phyloP scores from a whole-genome alignment of 306 rosid genomes.

The Ochetophila trinervis region DNA sequence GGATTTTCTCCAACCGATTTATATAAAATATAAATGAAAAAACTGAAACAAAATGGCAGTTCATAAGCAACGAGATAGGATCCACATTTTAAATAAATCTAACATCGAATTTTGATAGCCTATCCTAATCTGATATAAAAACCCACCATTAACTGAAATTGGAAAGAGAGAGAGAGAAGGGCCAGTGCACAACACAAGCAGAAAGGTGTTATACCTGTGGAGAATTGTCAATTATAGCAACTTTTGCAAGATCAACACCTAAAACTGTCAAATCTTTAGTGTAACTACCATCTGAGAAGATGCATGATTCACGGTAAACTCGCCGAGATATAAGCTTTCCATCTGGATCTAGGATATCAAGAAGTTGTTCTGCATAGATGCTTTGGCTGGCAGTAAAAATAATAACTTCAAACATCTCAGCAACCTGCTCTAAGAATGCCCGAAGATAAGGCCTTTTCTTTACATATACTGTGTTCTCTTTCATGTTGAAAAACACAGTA shows the following conservation, averaged over 20 bases:
- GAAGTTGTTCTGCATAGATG: slow-evolving; percentile 86
- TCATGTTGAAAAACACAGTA: slow-evolving; percentile 76
- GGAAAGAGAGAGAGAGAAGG: slow-evolving; percentile 9
- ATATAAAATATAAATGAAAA: slow-evolving; percentile 1
- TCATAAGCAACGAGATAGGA: not conserved
- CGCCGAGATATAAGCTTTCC: slow-evolving; percentile 74
- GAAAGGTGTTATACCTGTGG: slow-evolving; percentile 69
- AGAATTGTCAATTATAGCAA: slow-evolving; percentile 88
- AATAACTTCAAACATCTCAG: slow-evolving; percentile 90
- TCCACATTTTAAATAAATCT: not conserved
- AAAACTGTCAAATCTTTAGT: slow-evolving; percentile 90
- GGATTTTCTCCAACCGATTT: no score
- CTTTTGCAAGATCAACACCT: slow-evolving; percentile 86
- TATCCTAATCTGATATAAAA: not conserved
- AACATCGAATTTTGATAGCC: not conserved
- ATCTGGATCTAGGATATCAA: slow-evolving; percentile 86
- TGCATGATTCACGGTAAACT: slow-evolving; percentile 84
- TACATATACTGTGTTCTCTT: slow-evolving; percentile 86
- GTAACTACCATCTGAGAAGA: slow-evolving; percentile 85
- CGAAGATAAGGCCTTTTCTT: slow-evolving; percentile 85
- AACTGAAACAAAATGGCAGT: not conserved
- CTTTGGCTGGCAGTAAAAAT: slow-evolving; percentile 99
- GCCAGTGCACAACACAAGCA: slow-evolving; percentile 5
- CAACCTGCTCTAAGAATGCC: slow-evolving; percentile 79
- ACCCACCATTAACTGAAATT: not conserved